These are phyloP conservation scores for Fusarium xylarioides DNA, from an alignment of 2,329 filamentous ascomycete species.

Conservation along the genomic window DNA sequence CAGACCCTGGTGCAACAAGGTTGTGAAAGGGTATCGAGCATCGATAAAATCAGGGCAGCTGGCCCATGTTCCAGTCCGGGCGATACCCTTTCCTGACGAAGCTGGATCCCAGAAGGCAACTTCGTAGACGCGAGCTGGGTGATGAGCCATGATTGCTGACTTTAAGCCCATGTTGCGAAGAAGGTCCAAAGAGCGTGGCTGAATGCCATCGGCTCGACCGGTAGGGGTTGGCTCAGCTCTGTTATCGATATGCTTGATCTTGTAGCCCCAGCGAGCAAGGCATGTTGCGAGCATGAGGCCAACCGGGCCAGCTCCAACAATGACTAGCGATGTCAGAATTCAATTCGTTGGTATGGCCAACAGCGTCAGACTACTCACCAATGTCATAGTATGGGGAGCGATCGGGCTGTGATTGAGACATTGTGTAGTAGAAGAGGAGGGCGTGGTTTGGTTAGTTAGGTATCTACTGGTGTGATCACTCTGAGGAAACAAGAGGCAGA, in stretches of 20 bases:
- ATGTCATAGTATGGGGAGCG: slow-evolving; percentile 54
- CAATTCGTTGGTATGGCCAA: neutral
- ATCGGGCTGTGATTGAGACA: slow-evolving; percentile 30
- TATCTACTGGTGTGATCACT: slow-evolving; percentile 10
- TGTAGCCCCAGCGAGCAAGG: slow-evolving; percentile 92
- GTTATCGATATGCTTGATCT: slow-evolving; percentile 94
- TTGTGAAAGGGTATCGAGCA: slow-evolving; percentile 75
- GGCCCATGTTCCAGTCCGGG: slow-evolving; percentile 79
- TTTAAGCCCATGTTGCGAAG: slow-evolving; percentile 91
- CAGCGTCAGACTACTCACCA: slow-evolving; percentile 45
- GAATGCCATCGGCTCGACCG: slow-evolving; percentile 90
- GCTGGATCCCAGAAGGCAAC: slow-evolving; percentile 78
- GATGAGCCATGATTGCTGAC: slow-evolving; percentile 84
- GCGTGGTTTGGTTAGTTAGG: neutral
- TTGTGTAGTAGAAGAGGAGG: slow-evolving; percentile 6
- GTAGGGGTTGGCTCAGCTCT: slow-evolving; percentile 84
- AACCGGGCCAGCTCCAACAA: slow-evolving; percentile 88
- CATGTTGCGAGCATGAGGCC: slow-evolving; percentile 89
- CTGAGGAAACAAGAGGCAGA: neutral
- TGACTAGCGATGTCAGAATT: slow-evolving; percentile 62
- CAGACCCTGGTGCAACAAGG: slow-evolving; percentile 74
- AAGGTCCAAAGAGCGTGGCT: slow-evolving; percentile 87
- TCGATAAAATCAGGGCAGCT: slow-evolving; percentile 87
- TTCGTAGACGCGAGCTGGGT: slow-evolving; percentile 86
- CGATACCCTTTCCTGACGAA: slow-evolving; percentile 64